A percentile compares a stretch with the other conserved stretches of the same genome.
Conservation (phyloP, 1,284 basidiomycete genomes). For the Apiotrichum mycotoxinovorans region DNA sequence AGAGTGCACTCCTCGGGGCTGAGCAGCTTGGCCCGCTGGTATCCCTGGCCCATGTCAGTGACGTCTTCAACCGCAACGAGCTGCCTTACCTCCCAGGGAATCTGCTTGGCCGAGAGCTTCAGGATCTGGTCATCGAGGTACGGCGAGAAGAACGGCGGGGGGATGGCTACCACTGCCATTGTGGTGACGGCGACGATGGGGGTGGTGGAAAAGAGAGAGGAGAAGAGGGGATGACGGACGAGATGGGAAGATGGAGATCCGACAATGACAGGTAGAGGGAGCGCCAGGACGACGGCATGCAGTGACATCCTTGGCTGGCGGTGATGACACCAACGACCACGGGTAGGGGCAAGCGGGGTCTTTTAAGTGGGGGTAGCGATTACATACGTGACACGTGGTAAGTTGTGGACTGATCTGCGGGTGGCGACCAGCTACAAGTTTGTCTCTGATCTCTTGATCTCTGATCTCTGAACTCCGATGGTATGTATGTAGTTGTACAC, state of each 20-base stretch:
- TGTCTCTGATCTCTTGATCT: no score
- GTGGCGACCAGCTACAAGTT: no score
- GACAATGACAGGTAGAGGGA: not conserved
- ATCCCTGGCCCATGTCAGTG: constrained; percentile 59
- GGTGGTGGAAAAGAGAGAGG: not conserved
- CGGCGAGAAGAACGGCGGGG: constrained; percentile 73
- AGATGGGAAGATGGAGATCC: not conserved
- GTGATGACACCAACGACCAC: not conserved
- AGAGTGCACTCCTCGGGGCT: constrained; percentile 83
- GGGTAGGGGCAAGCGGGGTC: not conserved
- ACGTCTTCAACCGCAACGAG: not conserved
- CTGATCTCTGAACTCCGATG: no score
- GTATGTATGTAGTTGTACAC: no score
- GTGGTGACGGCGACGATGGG: not conserved
- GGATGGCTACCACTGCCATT: constrained; percentile 47
- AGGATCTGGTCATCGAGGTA: constrained; percentile 83
- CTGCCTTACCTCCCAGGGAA: constrained; percentile 87
- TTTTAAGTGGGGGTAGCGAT: not conserved
- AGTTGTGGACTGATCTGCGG: no score
- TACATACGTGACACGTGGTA: not conserved
- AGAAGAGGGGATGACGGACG: not conserved
- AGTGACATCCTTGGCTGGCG: not conserved
- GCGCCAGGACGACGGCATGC: not conserved
- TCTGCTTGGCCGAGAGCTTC: constrained; percentile 83
- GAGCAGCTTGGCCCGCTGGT: constrained; percentile 89